Conservation (phyloP, 2,329 filamentous ascomycete species). For the Colletotrichum tofieldiae region DNA sequence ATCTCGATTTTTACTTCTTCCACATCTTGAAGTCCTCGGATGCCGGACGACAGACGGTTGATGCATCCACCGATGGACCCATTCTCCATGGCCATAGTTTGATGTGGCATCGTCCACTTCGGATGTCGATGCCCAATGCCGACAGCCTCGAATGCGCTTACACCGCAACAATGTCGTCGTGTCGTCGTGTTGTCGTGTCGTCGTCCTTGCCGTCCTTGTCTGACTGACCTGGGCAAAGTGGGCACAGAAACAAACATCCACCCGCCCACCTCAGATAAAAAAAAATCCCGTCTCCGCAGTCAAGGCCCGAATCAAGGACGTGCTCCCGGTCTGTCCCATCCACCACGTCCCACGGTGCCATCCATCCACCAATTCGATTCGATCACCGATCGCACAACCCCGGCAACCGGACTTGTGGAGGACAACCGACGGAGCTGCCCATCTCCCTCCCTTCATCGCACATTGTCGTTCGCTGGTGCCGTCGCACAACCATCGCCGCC, state of each 20-base stretch:
- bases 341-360: neutral
- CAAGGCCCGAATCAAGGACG: conserved; percentile 30
- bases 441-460: neutral
- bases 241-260: conserved; percentile 31
- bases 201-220: neutral
- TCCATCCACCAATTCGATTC: conserved; percentile 27
- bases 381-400: conserved; percentile 40
- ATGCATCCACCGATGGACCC: neutral
- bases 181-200: conserved; percentile 6
- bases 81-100: neutral
- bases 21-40: neutral
- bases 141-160: conserved; percentile 11
- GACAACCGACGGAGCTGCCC: conserved; percentile 15
- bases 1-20: neutral
- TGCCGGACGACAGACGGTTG: neutral
- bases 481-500: conserved; percentile 26
- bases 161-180: conserved; percentile 27
- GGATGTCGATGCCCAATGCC: neutral
- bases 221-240: conserved; percentile 22
- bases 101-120: neutral
- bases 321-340: conserved; percentile 25
- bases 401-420: conserved; percentile 38
- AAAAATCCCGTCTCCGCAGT: conserved; percentile 28
- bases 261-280: conserved; percentile 13
- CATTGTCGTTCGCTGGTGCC: neutral